Base-by-base conservation (phyloP, 106 monocot species). In the Apostasia shenzhenica region DNA sequence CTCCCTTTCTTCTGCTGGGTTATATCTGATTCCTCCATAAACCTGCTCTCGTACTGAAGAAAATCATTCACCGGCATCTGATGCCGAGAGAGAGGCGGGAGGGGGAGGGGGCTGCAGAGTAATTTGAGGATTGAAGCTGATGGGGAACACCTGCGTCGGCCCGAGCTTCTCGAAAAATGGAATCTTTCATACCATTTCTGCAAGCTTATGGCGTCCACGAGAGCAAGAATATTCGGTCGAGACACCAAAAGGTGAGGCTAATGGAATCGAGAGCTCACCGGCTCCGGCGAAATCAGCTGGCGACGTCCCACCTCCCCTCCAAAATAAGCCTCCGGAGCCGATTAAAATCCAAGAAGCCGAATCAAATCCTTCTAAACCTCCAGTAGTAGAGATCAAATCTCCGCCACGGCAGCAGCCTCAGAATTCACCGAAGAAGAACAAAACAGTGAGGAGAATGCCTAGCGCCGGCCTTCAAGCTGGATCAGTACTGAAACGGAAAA, bases 401-500 rank as follows among this genome's bases (percentile, higher is more conserved):
- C 2, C 12, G 1, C 44, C 55, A 14, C 48, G 49, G 37, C 55
- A 55, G 4, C 3, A 49, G n/a, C 49, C 71, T 4, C 12, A 61
- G 4, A 61, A 47, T n/a, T 54, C 45, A 9, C 3, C 13, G 55
- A 66, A 57, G 45, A 55, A 46, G 47, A 56, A 56, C 41, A 65
- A 45, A 13, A 39, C 14, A 5, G 41, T 57, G 1, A 56, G 38
- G 57, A 56, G 63, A 45, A 55, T 65, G 3, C 38, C 73, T 1
- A 62, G 61, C 45, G 66, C 74, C 45, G 66, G 74, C 9, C 54
- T 74, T 57, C 66, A 66, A 48, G 62, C 49, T 57, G 56, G 66
- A 37, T 66, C 74, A 2, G 74, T 74, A 38, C 55, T 74, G 57
- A 56, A 48, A 55, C 47, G 48, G 5, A 74, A 74, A 57, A 74